Base-by-base conservation (phyloP, 2,329 filamentous ascomycete species). In the Epichloe hybrida region DNA sequence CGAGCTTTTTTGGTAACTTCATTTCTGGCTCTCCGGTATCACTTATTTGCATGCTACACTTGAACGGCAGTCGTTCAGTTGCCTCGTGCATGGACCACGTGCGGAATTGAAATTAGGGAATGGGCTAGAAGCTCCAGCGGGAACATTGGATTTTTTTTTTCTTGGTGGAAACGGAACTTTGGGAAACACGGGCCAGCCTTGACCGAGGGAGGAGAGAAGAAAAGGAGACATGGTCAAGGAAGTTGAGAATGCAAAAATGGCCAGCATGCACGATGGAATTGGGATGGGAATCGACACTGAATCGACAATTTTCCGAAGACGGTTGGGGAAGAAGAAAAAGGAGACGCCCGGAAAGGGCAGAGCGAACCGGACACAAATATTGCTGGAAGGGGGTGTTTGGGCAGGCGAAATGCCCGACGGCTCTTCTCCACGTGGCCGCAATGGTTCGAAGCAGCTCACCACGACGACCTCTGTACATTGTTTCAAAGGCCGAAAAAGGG, bases 241-340 rank as follows among this genome's bases (percentile, higher is more conserved):
- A 63, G 56, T 54, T 57, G 58, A 66, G 61, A 66, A 62, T 66
- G 62, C 62, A 46, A 64, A 61, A 60, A 47, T 52, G 57, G 58
- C 56, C 54, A 36, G 49, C 8, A 31, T 51, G 42, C 37, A 47
- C 41, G 34, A 15, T 42, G 4, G 38, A 23, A 44, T 27, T 21
- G 21, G 39, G 27, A 52, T 20, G 20, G 21, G 5, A 48, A 40
- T 43, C 34, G 21, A 44, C 39, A 44, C 15, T 27, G 13, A 48
- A 48, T 43, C 34, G 21, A 44, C 39, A 40, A 11, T 27, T 38
- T 34, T 31, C 15, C 20, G 39, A 27, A 43, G 31, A 37, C 41
- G 47, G 46, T 48, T 46, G n/a, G 27, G 44, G 50, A 45, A 46
- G 21, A 9, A 15, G 23, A 17, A 15, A n/a, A 27, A 41, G 37